Evolutionary conservation across 2,329 filamentous ascomycete species (phyloP).

Genomic region (Pseudocercospora macadamiae): DNA sequence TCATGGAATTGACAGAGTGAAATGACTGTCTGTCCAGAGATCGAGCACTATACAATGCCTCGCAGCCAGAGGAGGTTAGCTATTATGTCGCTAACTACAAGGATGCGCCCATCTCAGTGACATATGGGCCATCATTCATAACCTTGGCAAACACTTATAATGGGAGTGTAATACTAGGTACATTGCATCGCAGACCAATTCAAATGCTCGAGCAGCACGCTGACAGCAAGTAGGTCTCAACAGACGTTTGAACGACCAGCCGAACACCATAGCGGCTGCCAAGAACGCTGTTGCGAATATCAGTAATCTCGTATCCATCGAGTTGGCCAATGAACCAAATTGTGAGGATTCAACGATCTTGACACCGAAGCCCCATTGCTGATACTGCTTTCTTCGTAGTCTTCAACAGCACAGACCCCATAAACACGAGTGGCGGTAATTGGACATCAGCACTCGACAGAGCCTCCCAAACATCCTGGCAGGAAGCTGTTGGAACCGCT

Average conservation of each 20-base stretch:
- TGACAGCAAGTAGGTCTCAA: conserved; percentile 47
- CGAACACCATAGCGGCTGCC: conserved; percentile 59
- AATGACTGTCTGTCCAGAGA: conserved; percentile 1
- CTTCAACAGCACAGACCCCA: background rate
- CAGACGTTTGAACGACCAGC: conserved; percentile 55
- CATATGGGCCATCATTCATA: conserved; percentile 58
- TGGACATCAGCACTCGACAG: conserved; percentile 14
- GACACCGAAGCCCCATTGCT: background rate
- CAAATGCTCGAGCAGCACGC: background rate
- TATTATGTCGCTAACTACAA: conserved; percentile 53
- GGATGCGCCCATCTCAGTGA: conserved; percentile 54
- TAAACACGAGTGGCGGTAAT: background rate
- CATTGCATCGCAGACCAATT: background rate
- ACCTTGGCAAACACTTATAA: conserved; percentile 53
- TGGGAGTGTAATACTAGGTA: conserved; percentile 54
- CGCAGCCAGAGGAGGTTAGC: conserved; percentile 46
- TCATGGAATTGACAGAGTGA: background rate
- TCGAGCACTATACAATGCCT: conserved; percentile 6
- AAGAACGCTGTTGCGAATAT: conserved; percentile 50
- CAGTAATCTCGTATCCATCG: conserved; percentile 56
- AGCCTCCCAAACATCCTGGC: conserved; percentile 20
- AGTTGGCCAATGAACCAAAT: conserved; percentile 62
- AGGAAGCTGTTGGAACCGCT: conserved; percentile 9
- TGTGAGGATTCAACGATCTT: conserved; percentile 41
- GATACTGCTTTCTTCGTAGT: background rate